A percentile compares a stretch with the other conserved stretches of the same genome.
Conservation (phyloP, 1,284 basidiomycete species). For the Ustilago cynodontis region DNA sequence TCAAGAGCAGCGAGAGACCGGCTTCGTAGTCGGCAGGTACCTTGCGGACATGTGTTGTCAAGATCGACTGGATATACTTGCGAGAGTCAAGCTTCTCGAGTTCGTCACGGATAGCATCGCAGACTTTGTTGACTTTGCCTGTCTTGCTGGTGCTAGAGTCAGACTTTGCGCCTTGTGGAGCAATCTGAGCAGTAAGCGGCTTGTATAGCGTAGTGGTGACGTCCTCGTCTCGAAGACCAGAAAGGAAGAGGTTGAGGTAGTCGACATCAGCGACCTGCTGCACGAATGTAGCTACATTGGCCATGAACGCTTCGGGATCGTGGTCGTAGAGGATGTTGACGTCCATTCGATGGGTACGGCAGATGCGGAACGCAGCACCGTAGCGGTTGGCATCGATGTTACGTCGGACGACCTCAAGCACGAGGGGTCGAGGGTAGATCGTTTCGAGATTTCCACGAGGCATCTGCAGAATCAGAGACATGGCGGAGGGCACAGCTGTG, state of each 20-base stretch:
- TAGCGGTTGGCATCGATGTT: conserved; percentile 73
- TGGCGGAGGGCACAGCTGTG: conserved; percentile 72
- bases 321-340: conserved; percentile 88
- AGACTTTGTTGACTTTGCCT: conserved; percentile 78
- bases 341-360: conserved; percentile 93
- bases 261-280: conserved; percentile 90
- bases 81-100: conserved; percentile 80
- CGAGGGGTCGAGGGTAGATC: conserved; percentile 89
- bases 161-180: neutral
- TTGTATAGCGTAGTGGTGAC: conserved; percentile 70
- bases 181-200: conserved; percentile 35
- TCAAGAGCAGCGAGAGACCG: conserved; percentile 82
- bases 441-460: conserved; percentile 97
- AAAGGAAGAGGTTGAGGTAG: conserved; percentile 91
- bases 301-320: conserved; percentile 78
- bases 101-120: conserved; percentile 81
- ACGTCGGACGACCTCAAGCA: conserved; percentile 75
- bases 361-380: conserved; percentile 87
- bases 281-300: conserved; percentile 75
- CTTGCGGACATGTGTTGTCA: conserved; percentile 93
- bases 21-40: conserved; percentile 90
- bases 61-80: conserved; percentile 87
- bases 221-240: conserved; percentile 75
- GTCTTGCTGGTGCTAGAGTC: conserved; percentile 68
- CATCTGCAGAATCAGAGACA: conserved; percentile 90